A percentile compares a stretch with the other conserved stretches of the same genome.
Evolutionary conservation across 768 basidiomycete species (phyloP).

Genomic region (Coprinellus aureogranulatus): DNA sequence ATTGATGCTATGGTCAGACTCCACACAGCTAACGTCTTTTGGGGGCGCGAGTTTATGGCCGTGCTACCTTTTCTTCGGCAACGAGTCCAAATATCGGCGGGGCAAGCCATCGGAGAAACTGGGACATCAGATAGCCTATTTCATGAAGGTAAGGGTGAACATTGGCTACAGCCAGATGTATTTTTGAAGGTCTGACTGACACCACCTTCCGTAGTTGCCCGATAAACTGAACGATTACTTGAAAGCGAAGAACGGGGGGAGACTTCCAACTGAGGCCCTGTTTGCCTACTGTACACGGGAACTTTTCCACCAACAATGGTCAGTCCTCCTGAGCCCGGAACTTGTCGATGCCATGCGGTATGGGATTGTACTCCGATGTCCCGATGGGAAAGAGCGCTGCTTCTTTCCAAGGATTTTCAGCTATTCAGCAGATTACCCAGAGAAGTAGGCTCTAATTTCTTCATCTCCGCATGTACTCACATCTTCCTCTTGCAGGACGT

Average conservation of each 20-base stretch:
- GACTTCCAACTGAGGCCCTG: background rate
- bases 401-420: slow-evolving; percentile 3
- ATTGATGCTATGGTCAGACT: slow-evolving; percentile 25
- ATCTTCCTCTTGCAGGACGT: background rate
- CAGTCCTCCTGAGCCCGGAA: background rate
- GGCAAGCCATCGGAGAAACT: slow-evolving; percentile 9
- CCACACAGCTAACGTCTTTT: slow-evolving; percentile 16
- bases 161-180: background rate
- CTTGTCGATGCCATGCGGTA: background rate
- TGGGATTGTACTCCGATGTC: background rate
- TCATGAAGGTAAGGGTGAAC: background rate
- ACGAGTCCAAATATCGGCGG: slow-evolving; percentile 17
- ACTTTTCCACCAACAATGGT: background rate
- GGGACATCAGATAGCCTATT: slow-evolving; percentile 19
- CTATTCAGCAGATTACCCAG: slow-evolving; percentile 8
- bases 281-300: background rate
- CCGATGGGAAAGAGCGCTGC: slow-evolving; percentile 1
- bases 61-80: slow-evolving; percentile 17
- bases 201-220: background rate
- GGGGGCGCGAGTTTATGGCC: slow-evolving; percentile 18
- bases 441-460: slow-evolving; percentile 1
- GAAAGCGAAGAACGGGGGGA: background rate
- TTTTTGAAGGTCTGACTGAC: background rate
- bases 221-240: background rate
- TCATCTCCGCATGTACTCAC: background rate